Percentiles rank a stretch among this genome's conserved stretches.
These are phyloP conservation scores for Jatropha multifida DNA, from an alignment of 441 rosid genomes.

Conservation along the genomic window DNA sequence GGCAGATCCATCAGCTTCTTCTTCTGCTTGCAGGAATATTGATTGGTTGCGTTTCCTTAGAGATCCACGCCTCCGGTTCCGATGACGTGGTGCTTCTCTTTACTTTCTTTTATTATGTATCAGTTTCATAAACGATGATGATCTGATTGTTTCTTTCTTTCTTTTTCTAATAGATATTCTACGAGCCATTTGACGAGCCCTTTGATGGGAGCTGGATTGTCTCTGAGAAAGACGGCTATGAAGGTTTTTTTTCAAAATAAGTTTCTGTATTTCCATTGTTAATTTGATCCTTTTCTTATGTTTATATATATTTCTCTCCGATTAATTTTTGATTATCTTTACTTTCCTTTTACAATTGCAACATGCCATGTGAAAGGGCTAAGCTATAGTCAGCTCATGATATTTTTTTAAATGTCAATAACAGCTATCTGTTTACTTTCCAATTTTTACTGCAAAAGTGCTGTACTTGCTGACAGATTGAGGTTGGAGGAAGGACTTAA, in stretches of 20 bases:
- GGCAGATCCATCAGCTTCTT: not conserved
- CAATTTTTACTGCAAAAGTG: too few species aligned
- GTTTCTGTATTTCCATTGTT: not conserved
- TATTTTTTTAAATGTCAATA: too few species aligned
- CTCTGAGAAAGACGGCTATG: constrained; percentile 68
- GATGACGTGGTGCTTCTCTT: not conserved
- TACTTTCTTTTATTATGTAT: not conserved
- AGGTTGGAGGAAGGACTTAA: too few species aligned
- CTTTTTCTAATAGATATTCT: constrained; percentile 42
- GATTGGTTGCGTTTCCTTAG: not conserved
- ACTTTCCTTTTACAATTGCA: too few species aligned
- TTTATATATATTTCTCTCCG: not conserved
- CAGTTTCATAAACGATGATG: not conserved
- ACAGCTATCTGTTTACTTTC: too few species aligned
- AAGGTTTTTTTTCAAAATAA: constrained; percentile 36
- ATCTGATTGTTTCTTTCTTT: constrained; percentile 10
- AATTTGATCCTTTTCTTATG: too few species aligned
- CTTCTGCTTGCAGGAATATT: not conserved
- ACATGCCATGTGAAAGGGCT: not conserved
- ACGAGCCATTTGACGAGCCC: constrained; percentile 77
- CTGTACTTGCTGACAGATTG: too few species aligned
- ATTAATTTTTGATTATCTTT: too few species aligned
- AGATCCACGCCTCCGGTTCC: not conserved
- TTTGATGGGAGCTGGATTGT: constrained; percentile 87
- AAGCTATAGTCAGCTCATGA: too few species aligned